Evolutionary conservation across 2,329 filamentous ascomycete genomes (phyloP), one percentile per base, ranked within the genome.

Genomic region (Fusarium redolens): DNA sequence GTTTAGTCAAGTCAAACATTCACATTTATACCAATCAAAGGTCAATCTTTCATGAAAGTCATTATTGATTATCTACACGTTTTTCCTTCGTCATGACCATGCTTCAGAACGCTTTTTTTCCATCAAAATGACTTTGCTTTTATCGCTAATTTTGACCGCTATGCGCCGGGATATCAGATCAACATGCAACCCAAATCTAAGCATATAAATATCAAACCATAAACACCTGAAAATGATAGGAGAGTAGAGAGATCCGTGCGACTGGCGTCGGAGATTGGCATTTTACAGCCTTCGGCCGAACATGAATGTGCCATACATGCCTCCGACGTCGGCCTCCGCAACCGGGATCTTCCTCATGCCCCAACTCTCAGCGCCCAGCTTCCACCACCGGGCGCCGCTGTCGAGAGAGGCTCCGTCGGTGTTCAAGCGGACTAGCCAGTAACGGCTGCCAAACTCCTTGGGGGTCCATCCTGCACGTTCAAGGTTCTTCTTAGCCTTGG

Each of bases 311-410:
- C 96, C 96, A 79, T 98, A 98, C 79, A 97, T 97, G 70, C 94
- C 94, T 77, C 97, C 96, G 31, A 98, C 93, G 81, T 98, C 96
- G 59, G 95, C 94, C 78, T 91, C 90, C 31, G 93, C 94, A 74
- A 98, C 92, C n/a, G 96, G 97, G 45, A 98, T 88, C 84, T 98
- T 96, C 71, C 92, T 88, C 90, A 95, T 95, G 41, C 93, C 93
- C 93, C 93, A 96, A 83, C 91, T 93, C 75, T 90, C 89, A 54
- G 93, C 93, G 37, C 93, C 93, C 92, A 94, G 92, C 85, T 96
- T 96, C 93, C 93, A 96, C 77, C 85, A 83, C 74, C 91, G 88
- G 78, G 92, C 90, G 61, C 83, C 80, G 61, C 81, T 79, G 69
- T 84, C 83, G 51, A 77, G 73, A 48, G 75, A 79, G 40, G 77